Base-by-base conservation (phyloP, 2,329 filamentous ascomycete genomes). In the Exophiala oligosperma region DNA sequence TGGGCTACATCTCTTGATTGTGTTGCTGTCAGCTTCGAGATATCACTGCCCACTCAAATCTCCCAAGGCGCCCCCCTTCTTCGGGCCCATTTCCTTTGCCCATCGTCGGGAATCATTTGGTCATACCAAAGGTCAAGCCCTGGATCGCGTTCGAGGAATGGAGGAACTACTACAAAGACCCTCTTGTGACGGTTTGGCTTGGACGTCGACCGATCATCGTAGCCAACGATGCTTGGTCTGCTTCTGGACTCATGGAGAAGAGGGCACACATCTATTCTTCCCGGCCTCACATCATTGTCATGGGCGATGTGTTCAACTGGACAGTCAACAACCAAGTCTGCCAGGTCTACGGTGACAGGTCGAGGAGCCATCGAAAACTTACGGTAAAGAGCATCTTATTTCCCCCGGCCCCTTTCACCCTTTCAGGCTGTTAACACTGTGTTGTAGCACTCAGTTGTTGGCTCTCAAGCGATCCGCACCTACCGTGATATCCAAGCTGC, bases 61-160 rank as follows among this genome's bases (percentile, higher is more conserved):
- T 17, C 17, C 48, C 64, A n/a, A 60, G 66, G 29, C 59, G 54
- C 12, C 59, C 54, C 29, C 65, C 67, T 78, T 81, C 81, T 0
- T 81, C 81, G 2, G 81, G 81, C 0, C 81, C 81, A 1, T 74
- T 82, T 2, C 81, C 81, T 1, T 74, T 74, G 57, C 81, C 81
- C 3, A 74, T 84, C 32, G 70, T 84, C 5, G 81, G 81, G 35
- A 84, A 83, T 65, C 83, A 81, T 0, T 81, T 80, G 53, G 76
- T 77, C 59, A 73, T 84, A 3, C 81, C 81, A 1, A 74, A 79
- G 26, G 74, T 72, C 52, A 83, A 84, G 65, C 81, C 82, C 1
- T 84, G 82, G 82, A 74, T 83, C 23, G 81, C 79, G 68, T 83
- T 84, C 61, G 80, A 84, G 53, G 66, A 79, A 62, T 69, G 83